Evolutionary conservation across 2,329 filamentous ascomycete genomes (phyloP).

Genomic region (Diaporthe nobilis): DNA sequence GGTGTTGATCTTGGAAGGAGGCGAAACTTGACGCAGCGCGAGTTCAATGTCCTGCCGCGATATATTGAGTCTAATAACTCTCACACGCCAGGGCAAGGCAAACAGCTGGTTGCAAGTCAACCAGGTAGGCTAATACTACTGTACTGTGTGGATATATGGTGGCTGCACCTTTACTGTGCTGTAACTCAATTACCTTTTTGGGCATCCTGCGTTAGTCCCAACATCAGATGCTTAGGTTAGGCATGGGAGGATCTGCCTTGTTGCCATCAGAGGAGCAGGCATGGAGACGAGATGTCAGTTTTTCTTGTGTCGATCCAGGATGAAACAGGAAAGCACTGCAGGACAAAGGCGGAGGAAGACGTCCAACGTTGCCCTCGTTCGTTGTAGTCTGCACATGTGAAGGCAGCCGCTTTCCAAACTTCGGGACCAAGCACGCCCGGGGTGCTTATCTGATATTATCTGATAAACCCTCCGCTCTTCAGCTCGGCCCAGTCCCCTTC

Average conservation of each 20-base stretch:
- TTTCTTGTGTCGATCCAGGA: constrained; percentile 3
- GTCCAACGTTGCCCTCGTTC: neutral
- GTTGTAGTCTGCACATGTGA: constrained; percentile 14
- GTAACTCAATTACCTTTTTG: constrained; percentile 2
- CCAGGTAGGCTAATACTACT: neutral
- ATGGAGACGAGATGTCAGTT: constrained; percentile 14
- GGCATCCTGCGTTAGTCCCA: constrained; percentile 23
- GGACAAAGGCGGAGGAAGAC: neutral
- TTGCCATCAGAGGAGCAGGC: neutral
- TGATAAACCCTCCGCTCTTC: constrained; percentile 19
- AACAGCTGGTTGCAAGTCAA: neutral
- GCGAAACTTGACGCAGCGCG: neutral
- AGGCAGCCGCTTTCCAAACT: neutral
- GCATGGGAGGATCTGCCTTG: neutral
- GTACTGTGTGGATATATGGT: neutral
- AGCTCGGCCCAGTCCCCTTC: neutral
- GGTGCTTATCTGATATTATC: constrained; percentile 36
- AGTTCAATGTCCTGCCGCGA: too few relatives aligned
- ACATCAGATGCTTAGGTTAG: constrained; percentile 8
- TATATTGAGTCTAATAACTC: neutral
- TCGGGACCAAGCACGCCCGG: neutral
- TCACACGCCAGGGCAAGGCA: neutral
- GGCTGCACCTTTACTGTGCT: neutral
- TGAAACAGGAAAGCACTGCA: constrained; percentile 22
- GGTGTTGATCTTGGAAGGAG: too few relatives aligned